phyloP scores from a whole-genome alignment of 352 stramenopile species.

The Pythium phragmitis region DNA sequence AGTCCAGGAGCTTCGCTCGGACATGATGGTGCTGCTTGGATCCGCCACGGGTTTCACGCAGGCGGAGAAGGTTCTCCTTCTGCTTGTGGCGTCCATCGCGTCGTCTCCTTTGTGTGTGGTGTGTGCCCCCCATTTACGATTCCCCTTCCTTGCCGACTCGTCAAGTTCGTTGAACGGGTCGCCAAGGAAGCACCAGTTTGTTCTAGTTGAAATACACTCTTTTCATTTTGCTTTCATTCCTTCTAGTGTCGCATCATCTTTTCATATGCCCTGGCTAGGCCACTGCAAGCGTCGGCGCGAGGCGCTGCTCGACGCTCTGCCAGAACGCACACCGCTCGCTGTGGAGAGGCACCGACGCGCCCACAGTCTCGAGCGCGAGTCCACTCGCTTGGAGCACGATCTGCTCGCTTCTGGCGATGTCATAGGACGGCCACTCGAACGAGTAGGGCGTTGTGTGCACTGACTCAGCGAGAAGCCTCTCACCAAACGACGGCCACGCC shows the following conservation, averaged over 20 bases:
- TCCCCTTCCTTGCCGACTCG: background rate
- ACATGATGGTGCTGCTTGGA: background rate
- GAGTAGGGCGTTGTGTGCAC: no score
- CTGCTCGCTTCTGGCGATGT: background rate
- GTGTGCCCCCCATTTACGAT: background rate
- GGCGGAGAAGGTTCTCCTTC: no score
- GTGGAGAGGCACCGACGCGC: slow-evolving; percentile 11
- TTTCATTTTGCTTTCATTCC: background rate
- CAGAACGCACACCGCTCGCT: slow-evolving; percentile 15
- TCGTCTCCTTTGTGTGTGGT: background rate
- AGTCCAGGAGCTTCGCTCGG: background rate
- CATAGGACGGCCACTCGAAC: slow-evolving; percentile 10
- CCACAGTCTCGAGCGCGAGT: slow-evolving; percentile 6
- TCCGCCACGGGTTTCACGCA: no score
- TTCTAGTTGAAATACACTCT: background rate
- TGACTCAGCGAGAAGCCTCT: no score
- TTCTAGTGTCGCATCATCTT: background rate
- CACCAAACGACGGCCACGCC: no score
- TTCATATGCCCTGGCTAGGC: no score
- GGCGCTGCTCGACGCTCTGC: slow-evolving; percentile 8
- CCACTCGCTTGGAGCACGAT: slow-evolving; percentile 12
- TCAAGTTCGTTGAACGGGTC: background rate
- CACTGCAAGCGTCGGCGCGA: slow-evolving; percentile 3
- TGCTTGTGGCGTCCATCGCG: background rate
- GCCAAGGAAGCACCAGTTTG: background rate